These are phyloP conservation scores for Russula ochroleuca DNA, from an alignment of 768 basidiomycete species.

Conservation along the genomic window DNA sequence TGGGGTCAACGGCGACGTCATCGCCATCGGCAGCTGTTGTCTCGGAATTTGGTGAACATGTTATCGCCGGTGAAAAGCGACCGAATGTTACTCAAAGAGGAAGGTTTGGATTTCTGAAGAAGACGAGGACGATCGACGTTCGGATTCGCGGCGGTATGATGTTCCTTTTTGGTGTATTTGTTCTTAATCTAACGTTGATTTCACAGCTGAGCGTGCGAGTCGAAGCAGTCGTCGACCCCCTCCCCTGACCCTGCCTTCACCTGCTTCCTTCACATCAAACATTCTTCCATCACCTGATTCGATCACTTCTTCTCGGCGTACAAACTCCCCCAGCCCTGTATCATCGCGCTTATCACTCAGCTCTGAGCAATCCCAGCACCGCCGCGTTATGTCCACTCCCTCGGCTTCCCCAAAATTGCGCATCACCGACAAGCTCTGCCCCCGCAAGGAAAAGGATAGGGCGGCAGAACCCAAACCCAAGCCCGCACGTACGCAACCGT, in stretches of 20 bases:
- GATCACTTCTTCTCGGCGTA: not conserved
- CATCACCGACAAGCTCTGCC: conserved; percentile 14
- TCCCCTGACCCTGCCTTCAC: conserved; percentile 2
- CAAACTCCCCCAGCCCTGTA: conserved; percentile 8
- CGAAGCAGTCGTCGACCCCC: conserved; percentile 1
- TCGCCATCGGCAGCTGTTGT: not conserved
- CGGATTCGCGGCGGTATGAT: not conserved
- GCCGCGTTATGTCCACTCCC: conserved; percentile 11
- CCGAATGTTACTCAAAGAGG: conserved; percentile 9
- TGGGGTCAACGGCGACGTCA: not conserved
- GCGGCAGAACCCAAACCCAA: conserved; percentile 8
- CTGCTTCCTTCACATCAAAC: not conserved
- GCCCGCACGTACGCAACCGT: conserved; percentile 27
- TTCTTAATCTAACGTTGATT: not conserved
- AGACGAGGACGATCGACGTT: conserved; percentile 11
- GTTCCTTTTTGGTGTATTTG: not conserved
- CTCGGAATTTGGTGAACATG: conserved; percentile 17
- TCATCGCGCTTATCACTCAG: not conserved
- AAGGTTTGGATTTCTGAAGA: conserved; percentile 19
- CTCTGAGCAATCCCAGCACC: not conserved
- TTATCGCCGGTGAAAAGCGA: not conserved
- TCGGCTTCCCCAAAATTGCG: conserved; percentile 8
- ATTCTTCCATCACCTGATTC: not conserved
- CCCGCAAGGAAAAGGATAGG: conserved; percentile 18
- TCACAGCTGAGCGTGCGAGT: conserved; percentile 1